Base-by-base conservation (phyloP, 495 filamentous ascomycete genomes). In the Penicillium lividum region DNA sequence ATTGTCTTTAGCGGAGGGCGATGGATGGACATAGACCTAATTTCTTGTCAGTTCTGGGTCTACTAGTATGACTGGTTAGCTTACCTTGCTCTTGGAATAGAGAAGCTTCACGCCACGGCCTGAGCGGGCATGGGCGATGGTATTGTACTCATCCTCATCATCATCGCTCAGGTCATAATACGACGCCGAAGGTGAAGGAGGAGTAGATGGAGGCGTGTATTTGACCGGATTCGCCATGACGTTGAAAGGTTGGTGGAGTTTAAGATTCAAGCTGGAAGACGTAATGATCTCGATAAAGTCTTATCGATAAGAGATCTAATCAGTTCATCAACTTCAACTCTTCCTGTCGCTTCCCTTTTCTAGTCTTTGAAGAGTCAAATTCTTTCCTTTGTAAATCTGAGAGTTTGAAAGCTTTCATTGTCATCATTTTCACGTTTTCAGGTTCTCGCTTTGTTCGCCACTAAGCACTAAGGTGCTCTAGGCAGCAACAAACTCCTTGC, bases 81-180 rank as follows among this genome's bases (percentile, higher is more conserved):
- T 38, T 61, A 87, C 91, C 80, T 98, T 98, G 86, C 92, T 97
- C 75, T 98, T 98, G 27, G 92, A 92, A 66, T 87, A 97, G 28
- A 98, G 77, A n/a, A 98, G 79, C 77, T 97, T 98, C 43, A 98
- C 95, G 6, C 94, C 93, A 58, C 86, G 84, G 3, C 90, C 88
- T 1, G 88, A 85, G 53, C 78, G 83, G 13, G 86, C 86, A 70
- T 95, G 91, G 9, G 91, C 91, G 72, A 98, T 94, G 25, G 93
- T 98, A 69, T 93, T 90, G 75, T 98, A 98, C 61, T 92, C 94
- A 61, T 86, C 87, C 73, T 98, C 95, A 47, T 96, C 92, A 60
- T 96, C 92, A 74, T 98, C 94, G 72, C 92, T 97, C 78, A 97
- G 81, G 65, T 93, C 94, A 82, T 97, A 98, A 80, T 92, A 96